phyloP scores from a whole-genome alignment of 2,329 filamentous ascomycete species.

The Davidsoniella neocaledoniae region DNA sequence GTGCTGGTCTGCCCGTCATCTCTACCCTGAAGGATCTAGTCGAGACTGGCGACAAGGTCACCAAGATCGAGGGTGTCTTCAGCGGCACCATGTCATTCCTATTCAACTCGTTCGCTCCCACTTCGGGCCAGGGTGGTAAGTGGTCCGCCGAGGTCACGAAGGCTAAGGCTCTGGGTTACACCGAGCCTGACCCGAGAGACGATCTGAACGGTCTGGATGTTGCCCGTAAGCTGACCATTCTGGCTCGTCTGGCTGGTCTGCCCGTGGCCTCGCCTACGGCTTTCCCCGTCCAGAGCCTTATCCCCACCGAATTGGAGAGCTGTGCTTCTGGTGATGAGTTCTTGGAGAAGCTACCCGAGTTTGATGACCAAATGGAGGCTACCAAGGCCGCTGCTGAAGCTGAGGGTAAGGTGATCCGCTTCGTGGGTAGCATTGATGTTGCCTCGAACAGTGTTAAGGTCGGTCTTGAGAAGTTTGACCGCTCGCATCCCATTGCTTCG shows the following conservation, averaged over 20 bases:
- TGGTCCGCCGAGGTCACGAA: slow-evolving; percentile 88
- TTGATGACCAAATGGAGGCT: slow-evolving; percentile 79
- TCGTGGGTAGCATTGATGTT: slow-evolving; percentile 86
- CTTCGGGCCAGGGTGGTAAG: slow-evolving; percentile 52
- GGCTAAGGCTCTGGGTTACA: slow-evolving; percentile 86
- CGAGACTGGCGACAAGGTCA: slow-evolving; percentile 80
- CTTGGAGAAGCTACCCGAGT: slow-evolving; percentile 59
- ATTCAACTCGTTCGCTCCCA: slow-evolving; percentile 91
- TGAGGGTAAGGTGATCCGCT: slow-evolving; percentile 82
- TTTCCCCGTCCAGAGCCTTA: slow-evolving; percentile 88
- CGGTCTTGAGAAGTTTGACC: slow-evolving; percentile 76
- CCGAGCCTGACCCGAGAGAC: slow-evolving; percentile 73
- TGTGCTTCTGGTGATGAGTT: slow-evolving; percentile 71
- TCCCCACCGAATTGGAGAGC: slow-evolving; percentile 70
- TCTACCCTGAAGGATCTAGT: slow-evolving; percentile 90
- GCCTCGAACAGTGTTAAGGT: slow-evolving; percentile 71
- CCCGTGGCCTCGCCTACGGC: slow-evolving; percentile 67
- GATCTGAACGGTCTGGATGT: slow-evolving; percentile 81
- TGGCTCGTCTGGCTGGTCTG: slow-evolving; percentile 72
- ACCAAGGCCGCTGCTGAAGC: slow-evolving; percentile 71
- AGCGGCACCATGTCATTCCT: slow-evolving; percentile 96
- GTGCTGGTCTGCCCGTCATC: slow-evolving; percentile 82
- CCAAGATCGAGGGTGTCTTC: slow-evolving; percentile 90
- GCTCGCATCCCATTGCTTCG: slow-evolving; percentile 77
- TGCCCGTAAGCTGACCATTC: slow-evolving; percentile 88